These are phyloP conservation scores for Rhynchosporium graminicola DNA, from an alignment of 2,329 filamentous ascomycete species.

Conservation along the genomic window DNA sequence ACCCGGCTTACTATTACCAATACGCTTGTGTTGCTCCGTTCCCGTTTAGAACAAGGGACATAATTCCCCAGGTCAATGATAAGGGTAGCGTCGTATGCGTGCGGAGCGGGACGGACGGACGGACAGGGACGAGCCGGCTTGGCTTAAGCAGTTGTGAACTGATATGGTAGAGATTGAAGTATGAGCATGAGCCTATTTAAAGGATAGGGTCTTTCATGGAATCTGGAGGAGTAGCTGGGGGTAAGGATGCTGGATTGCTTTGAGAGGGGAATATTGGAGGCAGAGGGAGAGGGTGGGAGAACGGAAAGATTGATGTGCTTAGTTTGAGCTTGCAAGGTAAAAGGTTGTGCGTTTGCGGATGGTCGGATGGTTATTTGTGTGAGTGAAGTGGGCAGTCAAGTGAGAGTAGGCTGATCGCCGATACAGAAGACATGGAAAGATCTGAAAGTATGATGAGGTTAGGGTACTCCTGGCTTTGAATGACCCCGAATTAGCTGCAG, in stretches of 20 bases:
- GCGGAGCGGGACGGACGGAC: constrained; percentile 6
- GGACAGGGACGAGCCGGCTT: neutral
- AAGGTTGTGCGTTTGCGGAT: neutral
- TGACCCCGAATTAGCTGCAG: too few relatives aligned
- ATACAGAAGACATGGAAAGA: neutral
- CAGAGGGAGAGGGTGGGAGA: neutral
- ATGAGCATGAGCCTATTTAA: constrained; percentile 9
- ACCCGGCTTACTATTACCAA: too few relatives aligned
- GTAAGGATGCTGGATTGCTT: neutral
- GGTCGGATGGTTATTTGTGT: neutral
- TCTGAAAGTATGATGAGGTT: too few relatives aligned
- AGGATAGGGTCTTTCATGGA: neutral
- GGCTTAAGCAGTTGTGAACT: too few relatives aligned
- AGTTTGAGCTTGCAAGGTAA: neutral
- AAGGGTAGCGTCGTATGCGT: constrained; percentile 1
- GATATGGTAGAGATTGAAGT: neutral
- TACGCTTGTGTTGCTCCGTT: neutral
- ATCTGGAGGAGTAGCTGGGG: neutral
- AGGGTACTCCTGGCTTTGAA: too few relatives aligned
- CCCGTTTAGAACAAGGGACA: too few relatives aligned
- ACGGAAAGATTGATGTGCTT: constrained; percentile 2
- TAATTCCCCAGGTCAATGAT: neutral
- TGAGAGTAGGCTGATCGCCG: neutral
- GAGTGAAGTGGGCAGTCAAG: neutral
- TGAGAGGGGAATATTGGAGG: neutral